These are phyloP conservation scores for Exophiala aquamarina DNA, from an alignment of 2,329 filamentous ascomycete genomes.

Conservation along the genomic window DNA sequence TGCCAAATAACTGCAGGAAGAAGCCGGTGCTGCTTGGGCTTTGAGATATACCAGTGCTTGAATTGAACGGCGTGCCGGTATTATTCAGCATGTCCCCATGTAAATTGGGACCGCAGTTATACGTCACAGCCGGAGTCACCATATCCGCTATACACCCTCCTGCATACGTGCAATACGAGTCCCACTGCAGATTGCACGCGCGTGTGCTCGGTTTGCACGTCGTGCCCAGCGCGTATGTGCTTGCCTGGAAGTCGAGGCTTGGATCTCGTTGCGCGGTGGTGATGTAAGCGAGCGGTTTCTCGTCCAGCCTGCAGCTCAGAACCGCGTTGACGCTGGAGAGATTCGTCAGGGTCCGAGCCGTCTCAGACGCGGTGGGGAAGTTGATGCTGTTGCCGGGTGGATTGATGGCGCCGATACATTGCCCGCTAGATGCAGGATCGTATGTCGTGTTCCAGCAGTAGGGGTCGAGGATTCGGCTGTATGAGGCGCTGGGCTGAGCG, in stretches of 20 bases:
- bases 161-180: neutral
- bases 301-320: neutral
- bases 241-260: conserved; percentile 24
- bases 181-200: conserved; percentile 20
- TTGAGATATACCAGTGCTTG: neutral
- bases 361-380: conserved; percentile 4
- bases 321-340: conserved; percentile 2
- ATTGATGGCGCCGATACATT: conserved; percentile 4
- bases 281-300: conserved; percentile 13
- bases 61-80: neutral
- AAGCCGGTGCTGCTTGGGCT: neutral
- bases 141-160: neutral
- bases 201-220: conserved; percentile 22
- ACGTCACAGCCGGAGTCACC: neutral
- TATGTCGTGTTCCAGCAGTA: conserved; percentile 4
- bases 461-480: neutral
- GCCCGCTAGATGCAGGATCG: neutral
- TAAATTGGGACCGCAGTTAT: neutral
- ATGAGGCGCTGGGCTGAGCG: neutral
- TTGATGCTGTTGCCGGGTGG: neutral
- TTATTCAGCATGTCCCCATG: neutral
- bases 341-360: conserved; percentile 3
- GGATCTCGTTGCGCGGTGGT: conserved; percentile 5
- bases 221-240: conserved; percentile 22
- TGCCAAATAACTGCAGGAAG: neutral